Base-by-base conservation (phyloP, 2,329 filamentous ascomycete species). In the Cadophora malorum region DNA sequence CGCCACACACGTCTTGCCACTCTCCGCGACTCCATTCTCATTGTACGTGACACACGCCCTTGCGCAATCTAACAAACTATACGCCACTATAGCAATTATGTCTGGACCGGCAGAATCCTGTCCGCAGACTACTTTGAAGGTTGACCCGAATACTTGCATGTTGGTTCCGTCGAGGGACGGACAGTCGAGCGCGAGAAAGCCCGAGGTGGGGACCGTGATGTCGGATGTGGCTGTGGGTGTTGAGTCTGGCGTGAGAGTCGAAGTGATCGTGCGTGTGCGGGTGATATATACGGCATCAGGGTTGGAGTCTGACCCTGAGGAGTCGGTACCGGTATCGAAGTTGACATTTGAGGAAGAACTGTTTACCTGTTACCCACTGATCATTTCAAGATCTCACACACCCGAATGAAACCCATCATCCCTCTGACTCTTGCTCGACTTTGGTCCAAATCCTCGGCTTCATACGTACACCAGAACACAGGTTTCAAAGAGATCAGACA, bases 11-110 rank as follows among this genome's bases (percentile, higher is more conserved):
- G 45, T 45, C 23, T 52, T 63, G 16, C 23, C 16, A 19, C 19
- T 23, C 59, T 19, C 35, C 45, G 45, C 19, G 3, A 49, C 45
- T 4, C 28, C 25, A 33, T 63, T 63, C 14, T 25, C 28, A 41
- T 63, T 63, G 33, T 63, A 63, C 41, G 61, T 45, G 12, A 28
- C 47, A 38, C 61, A 63, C 3, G 61, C 61, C 21, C 61, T 31
- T 16, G 45, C 61, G 61, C 61, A 63, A 28, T 63, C 61, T 16
- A 63, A 47, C 16, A 63, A 14, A 38, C 61, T 63, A 21, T 63
- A 63, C 10, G 61, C 47, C 8, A 63, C 61, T 4, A 63, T 38
- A 10, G 61, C 47, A 16, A 63, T 63, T 8, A 63, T 63, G n/a
- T 63, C 61, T 8, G 61, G 61, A 4, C 61, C 61, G 1, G 61